Percentiles rank a stretch among this genome's conserved stretches.
These are phyloP conservation scores for Colletotrichum kahawae DNA, from an alignment of 2,329 filamentous ascomycete species.

Conservation along the genomic window DNA sequence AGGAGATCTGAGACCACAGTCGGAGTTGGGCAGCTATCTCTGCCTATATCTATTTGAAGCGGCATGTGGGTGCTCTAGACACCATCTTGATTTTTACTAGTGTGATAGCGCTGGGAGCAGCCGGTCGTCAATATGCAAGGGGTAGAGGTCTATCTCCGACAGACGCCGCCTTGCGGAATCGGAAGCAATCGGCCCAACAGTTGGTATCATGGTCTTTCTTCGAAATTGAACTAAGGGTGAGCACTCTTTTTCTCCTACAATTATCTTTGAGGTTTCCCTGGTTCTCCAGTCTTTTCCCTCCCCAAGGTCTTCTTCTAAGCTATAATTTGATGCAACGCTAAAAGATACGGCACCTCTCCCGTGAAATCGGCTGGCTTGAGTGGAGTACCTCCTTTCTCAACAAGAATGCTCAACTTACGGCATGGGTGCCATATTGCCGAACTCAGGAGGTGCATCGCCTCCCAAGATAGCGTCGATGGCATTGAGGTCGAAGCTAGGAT, in stretches of 20 bases:
- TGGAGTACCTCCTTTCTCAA: background rate
- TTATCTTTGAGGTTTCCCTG: background rate
- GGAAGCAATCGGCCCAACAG: background rate
- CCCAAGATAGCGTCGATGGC: conserved; percentile 26
- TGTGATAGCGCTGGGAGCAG: background rate
- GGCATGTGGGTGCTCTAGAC: background rate
- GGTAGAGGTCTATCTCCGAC: background rate
- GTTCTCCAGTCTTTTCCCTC: background rate
- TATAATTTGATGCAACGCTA: background rate
- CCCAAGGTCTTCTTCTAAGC: background rate
- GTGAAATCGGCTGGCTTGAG: background rate
- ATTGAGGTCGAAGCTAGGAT: conserved; percentile 26
- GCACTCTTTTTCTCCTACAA: background rate
- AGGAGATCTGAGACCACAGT: background rate
- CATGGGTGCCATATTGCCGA: background rate
- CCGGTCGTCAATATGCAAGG: background rate
- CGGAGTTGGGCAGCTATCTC: background rate
- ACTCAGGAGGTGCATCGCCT: conserved; percentile 4
- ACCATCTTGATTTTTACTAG: background rate
- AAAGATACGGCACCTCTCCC: background rate
- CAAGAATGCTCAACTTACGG: background rate
- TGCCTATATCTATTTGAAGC: background rate
- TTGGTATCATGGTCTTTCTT: background rate
- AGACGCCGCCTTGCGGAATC: background rate
- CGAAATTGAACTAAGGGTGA: background rate